Percentiles rank a stretch among this genome's conserved stretches.
These are phyloP conservation scores for Schizonepeta tenuifolia DNA, from an alignment of 257 asterid species.

Conservation along the genomic window DNA sequence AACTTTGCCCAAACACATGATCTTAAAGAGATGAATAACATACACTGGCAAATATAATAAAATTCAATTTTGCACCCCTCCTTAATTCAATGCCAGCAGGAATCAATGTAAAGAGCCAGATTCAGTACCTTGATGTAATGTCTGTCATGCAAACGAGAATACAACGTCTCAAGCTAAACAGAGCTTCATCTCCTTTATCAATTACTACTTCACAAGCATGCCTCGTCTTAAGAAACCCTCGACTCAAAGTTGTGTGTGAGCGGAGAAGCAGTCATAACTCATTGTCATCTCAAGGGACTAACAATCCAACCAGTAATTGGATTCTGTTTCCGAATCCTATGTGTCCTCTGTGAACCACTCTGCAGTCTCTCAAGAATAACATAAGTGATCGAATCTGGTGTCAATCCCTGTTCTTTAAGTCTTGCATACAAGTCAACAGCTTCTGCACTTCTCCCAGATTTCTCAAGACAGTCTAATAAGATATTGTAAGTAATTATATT, in stretches of 20 bases:
- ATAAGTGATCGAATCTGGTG: constrained; percentile 85
- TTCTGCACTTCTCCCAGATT: constrained; percentile 83
- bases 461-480: constrained; percentile 88
- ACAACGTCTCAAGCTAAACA: not conserved
- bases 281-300: constrained; percentile 91
- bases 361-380: constrained; percentile 79
- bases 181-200: not conserved
- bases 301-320: constrained; percentile 97
- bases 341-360: constrained; percentile 64
- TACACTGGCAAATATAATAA: not conserved
- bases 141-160: not conserved
- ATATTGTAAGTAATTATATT: constrained; percentile 90
- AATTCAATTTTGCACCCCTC: not conserved
- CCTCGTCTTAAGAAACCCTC: too few relatives aligned
- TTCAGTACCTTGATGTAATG: not conserved
- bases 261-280: too few relatives aligned
- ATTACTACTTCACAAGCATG: too few relatives aligned
- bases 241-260: too few relatives aligned
- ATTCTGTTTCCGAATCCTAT: constrained; percentile 63
- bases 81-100: not conserved
- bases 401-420: constrained; percentile 79
- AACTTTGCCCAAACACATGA: not conserved
- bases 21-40: not conserved
- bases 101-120: not conserved
- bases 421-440: constrained; percentile 84